Conservation (phyloP, 164 flowering plant genomes). For the Umbilicus rupestris region DNA sequence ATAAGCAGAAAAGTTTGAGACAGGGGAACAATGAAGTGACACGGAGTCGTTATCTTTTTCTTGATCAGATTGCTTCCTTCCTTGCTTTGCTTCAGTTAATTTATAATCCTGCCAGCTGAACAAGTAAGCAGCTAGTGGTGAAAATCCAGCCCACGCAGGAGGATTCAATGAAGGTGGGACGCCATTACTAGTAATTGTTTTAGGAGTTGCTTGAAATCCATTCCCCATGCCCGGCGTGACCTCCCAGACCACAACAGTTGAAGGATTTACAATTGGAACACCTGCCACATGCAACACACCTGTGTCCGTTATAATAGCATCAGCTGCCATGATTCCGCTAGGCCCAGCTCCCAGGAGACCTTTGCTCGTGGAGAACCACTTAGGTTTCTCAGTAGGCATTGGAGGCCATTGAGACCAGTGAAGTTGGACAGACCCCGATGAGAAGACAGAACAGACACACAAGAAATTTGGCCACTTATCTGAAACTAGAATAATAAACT, state of each 20-base stretch:
- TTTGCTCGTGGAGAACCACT: conserved; percentile 93
- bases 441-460: conserved; percentile 95
- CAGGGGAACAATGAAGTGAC: conserved; percentile 90
- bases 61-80: conserved; percentile 45
- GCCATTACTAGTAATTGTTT: conserved; percentile 43
- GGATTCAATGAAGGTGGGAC: conserved; percentile 77
- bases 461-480: conserved; percentile 99
- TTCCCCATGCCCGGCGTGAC: conserved; percentile 91
- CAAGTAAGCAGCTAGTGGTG: conserved; percentile 92
- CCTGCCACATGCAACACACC: conserved; percentile 99
- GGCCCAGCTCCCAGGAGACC: conserved; percentile 98
- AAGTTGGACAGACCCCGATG: conserved; percentile 96
- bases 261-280: conserved; percentile 97
- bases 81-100: conserved; percentile 59
- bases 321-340: conserved; percentile 99
- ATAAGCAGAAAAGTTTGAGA: conserved; percentile 97
- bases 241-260: conserved; percentile 99
- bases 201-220: conserved; percentile 75
- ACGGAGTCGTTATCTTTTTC: conserved; percentile 34
- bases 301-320: conserved; percentile 88
- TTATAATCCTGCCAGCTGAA: conserved; percentile 91
- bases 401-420: conserved; percentile 99
- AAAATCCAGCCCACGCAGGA: conserved; percentile 82
- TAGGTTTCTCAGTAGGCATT: conserved; percentile 40
- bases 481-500: conserved; percentile 29